A percentile compares a stretch with the other conserved stretches of the same genome.
Evolutionary conservation across 2,329 filamentous ascomycete species (phyloP).

Genomic region (Aspergillus niger): DNA sequence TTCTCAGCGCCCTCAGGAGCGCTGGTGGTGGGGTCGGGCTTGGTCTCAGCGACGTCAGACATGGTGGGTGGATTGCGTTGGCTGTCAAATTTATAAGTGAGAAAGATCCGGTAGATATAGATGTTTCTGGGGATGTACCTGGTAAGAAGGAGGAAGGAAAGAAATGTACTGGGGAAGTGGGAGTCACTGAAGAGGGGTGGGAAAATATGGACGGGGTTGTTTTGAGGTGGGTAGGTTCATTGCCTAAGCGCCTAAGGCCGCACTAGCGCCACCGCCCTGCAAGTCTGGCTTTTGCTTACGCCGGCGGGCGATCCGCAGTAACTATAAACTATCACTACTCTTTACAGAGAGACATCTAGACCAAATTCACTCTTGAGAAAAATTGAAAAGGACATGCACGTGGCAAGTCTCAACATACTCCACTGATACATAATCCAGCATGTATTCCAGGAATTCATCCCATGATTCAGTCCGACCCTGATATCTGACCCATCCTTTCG

Average conservation of each 20-base stretch:
- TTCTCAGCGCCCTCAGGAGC: conserved; percentile 36
- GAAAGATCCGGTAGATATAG: neutral
- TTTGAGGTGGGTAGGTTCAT: conserved; percentile 28
- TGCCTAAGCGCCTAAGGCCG: conserved; percentile 21
- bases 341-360: too few species aligned
- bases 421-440: conserved; percentile 18
- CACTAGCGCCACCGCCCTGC: conserved; percentile 24
- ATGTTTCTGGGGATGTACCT: conserved; percentile 13
- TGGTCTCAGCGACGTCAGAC: conserved; percentile 47
- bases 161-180: conserved; percentile 9
- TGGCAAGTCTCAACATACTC: conserved; percentile 5
- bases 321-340: too few species aligned
- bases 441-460: conserved; percentile 6
- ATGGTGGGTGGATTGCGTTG: conserved; percentile 31
- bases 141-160: conserved; percentile 9
- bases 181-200: conserved; percentile 19
- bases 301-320: too few species aligned
- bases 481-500: conserved; percentile 5
- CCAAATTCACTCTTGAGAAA: too few species aligned
- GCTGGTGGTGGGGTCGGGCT: conserved; percentile 46
- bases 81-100: conserved; percentile 12
- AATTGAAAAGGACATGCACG: neutral
- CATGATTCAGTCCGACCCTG: conserved; percentile 7
- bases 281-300: neutral
- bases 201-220: conserved; percentile 27